phyloP scores from a whole-genome alignment of 176 grass and related monocot species.

The Thalia dealbata region DNA sequence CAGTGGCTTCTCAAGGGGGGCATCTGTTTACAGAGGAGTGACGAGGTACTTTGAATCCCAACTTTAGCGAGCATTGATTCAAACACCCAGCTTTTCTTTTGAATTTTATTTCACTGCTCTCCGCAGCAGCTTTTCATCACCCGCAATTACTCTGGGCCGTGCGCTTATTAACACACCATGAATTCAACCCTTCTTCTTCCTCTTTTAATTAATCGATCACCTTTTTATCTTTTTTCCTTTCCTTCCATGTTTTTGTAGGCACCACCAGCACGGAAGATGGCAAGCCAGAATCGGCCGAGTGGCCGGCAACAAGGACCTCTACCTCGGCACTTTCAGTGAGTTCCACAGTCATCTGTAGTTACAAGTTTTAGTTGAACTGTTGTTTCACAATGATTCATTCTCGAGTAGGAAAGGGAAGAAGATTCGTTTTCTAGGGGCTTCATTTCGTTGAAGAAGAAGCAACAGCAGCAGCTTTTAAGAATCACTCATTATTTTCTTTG shows the following conservation, averaged over 20 bases:
- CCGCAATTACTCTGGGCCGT: slow-evolving; percentile 5
- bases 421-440: too few species aligned
- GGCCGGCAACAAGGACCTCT: slow-evolving; percentile 92
- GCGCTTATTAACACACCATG: slow-evolving; percentile 22
- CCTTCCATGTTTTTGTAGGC: slow-evolving; percentile 39
- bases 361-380: too few species aligned
- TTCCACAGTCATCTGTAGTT: too few species aligned
- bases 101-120: background rate
- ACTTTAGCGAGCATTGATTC: slow-evolving; percentile 4
- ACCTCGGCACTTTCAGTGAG: slow-evolving; percentile 96
- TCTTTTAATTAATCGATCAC: too few species aligned
- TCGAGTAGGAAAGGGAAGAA: too few species aligned
- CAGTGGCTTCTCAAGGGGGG: slow-evolving; percentile 93
- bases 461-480: too few species aligned
- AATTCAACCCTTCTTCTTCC: too few species aligned
- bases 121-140: slow-evolving; percentile 31
- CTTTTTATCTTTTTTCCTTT: background rate
- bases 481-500: too few species aligned
- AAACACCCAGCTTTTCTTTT: slow-evolving; percentile 19
- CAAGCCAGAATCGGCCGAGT: slow-evolving; percentile 94
- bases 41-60: slow-evolving; percentile 57
- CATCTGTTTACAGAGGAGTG: slow-evolving; percentile 91
- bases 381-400: too few species aligned
- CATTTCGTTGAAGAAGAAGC: too few species aligned
- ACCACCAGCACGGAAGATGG: slow-evolving; percentile 96